Base-by-base conservation (phyloP, 2,329 filamentous ascomycete species). In the Aspergillus fischeri region DNA sequence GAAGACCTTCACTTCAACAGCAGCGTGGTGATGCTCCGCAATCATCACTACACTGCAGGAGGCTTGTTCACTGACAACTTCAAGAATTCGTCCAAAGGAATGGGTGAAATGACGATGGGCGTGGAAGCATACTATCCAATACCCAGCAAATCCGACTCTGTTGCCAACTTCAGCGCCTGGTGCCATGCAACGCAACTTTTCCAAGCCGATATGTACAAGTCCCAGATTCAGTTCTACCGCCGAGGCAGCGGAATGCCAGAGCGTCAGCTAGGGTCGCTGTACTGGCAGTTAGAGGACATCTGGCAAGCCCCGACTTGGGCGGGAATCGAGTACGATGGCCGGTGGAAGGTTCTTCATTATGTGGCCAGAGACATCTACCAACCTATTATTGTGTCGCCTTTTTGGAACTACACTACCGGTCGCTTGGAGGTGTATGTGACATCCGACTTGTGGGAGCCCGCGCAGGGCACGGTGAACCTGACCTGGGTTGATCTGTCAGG, bases 231-330 rank as follows among this genome's bases (percentile, higher is more conserved):
- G 53, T 86, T 83, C 70, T 87, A 87, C 64, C 78, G 85, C 4
- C 75, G 81, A 4, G 85, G 85, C 0, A 83, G 81, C 42, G 85
- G 83, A 0, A 65, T 79, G 63, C 80, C 79, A 0, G 80, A 87
- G 58, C 76, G 83, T 0, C 83, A 86, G 62, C 75, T 87, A 2
- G 85, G 84, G 0, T 79, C 77, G 10, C 66, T 88, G 4, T 87
- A 86, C 67, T 88, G 85, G 85, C 85, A 87, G 64, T 74, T 88
- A 1, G 83, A 87, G 62, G 85, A 87, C 63, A 81, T 85, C 57
- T 86, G 83, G 83, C 83, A 85, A 61, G 84, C 83, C 1, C 84
- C 85, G 0, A 85, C 83, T 0, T 87, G 85, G 84, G 82, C 84
- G 0, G 81, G 83, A 0, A 81, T 87, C 35, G 85, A 87, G 66